phyloP scores from a whole-genome alignment of 225 moss, liverwort and hornwort genomes.

The Thuidium tamariscinum region DNA sequence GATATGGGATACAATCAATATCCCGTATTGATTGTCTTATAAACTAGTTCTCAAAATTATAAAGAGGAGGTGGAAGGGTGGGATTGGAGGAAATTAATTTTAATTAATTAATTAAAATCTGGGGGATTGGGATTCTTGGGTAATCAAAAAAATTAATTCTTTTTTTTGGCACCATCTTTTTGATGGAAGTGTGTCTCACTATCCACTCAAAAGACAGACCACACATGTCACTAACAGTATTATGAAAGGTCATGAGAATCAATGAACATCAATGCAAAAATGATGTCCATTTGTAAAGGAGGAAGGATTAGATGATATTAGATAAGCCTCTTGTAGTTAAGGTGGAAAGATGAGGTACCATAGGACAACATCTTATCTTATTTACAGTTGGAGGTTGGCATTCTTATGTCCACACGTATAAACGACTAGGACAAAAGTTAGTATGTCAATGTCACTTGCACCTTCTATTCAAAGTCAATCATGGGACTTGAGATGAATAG shows the following conservation, averaged over 20 bases:
- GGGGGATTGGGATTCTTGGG: no score
- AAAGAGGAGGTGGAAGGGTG: no score
- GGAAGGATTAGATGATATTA: accelerated
- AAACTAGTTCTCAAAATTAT: no score
- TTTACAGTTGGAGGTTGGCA: background rate
- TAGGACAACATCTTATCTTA: background rate
- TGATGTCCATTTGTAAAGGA: accelerated
- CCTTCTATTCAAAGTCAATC: accelerated
- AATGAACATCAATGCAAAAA: background rate
- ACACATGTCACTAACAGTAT: no score
- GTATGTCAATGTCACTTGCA: background rate
- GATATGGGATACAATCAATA: no score
- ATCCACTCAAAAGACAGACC: no score
- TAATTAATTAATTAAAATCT: no score
- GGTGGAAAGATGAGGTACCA: background rate
- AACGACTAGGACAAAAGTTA: accelerated
- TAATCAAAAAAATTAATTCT: no score
- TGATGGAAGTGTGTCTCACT: no score
- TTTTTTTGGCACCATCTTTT: no score
- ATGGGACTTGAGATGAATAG: accelerated
- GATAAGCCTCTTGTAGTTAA: accelerated
- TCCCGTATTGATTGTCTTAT: no score
- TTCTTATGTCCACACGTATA: background rate
- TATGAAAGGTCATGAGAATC: background rate
- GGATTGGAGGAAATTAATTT: no score